These are phyloP conservation scores for Sherardia arvensis DNA, from an alignment of 257 asterid species.

Conservation along the genomic window DNA sequence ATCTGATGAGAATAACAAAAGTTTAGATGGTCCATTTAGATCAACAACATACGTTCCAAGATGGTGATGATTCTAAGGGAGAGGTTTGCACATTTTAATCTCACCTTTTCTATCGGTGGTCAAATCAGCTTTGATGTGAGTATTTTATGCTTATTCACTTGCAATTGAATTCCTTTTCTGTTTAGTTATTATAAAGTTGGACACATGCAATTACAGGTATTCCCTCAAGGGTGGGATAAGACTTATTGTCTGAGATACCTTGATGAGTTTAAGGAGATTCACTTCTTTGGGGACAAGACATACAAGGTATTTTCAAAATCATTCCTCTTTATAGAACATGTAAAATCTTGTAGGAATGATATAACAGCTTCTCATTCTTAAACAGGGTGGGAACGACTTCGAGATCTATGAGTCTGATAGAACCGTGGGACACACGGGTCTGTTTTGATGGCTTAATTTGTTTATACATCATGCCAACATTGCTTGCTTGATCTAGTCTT, in stretches of 20 bases:
- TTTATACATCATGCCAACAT: neutral
- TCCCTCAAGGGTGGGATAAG: constrained; percentile 98
- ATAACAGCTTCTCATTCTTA: neutral
- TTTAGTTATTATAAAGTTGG: too few relatives aligned
- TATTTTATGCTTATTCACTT: constrained; percentile 2
- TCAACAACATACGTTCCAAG: constrained; percentile 66
- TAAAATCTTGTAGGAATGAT: neutral
- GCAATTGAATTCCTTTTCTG: neutral
- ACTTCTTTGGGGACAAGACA: constrained; percentile 97
- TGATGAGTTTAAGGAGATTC: constrained; percentile 73
- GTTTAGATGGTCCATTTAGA: constrained; percentile 31
- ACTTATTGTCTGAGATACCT: constrained; percentile 88
- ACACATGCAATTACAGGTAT: constrained; percentile 43
- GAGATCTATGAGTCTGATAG: constrained; percentile 87
- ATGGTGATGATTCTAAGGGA: constrained; percentile 81
- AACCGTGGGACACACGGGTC: constrained; percentile 92
- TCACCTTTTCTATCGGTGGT: constrained; percentile 89
- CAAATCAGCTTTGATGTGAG: constrained; percentile 97
- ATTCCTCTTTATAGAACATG: constrained; percentile 6
- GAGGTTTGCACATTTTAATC: constrained; percentile 68
- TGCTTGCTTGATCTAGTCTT: neutral
- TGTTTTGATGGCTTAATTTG: neutral
- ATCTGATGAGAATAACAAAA: constrained; percentile 12
- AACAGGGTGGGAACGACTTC: constrained; percentile 86
- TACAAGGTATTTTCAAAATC: constrained; percentile 52